Base-by-base conservation (phyloP, 164 flowering plant species). In the Cinnamomum chago region DNA sequence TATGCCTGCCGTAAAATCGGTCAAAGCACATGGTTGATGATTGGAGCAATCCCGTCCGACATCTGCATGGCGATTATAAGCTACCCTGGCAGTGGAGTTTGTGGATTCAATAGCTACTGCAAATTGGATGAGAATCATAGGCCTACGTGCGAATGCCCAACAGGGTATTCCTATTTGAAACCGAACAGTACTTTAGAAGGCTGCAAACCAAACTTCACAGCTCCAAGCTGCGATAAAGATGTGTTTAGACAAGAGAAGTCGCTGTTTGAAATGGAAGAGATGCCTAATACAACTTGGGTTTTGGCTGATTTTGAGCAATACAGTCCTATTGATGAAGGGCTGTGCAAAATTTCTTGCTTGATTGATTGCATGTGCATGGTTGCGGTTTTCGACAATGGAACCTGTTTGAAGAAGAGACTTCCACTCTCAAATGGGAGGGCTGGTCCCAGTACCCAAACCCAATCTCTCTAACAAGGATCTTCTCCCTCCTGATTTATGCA, bases 51-150 rank as follows among this genome's bases (percentile, higher is more conserved):
- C 1, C 65, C 64, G 2, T 81, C 78, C 1, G 68, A 83, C 55
- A 20, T 33, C 12, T 64, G 73, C 58, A 51, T 65, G 3, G 50
- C 13, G 3, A 20, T 20, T 51, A 2, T 20, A 7, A 22, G 33
- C 3, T 23, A 60, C 5, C 2, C 47, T 10, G 85, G 82, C 18
- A 18, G 18, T 1, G 89, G 88, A 9, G 79, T 76, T 70, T 89
- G 92, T 70, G 90, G 88, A n/a, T 82, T 67, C 71, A 85, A 86
- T 62, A 84, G 84, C 76, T 81, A 82, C 65, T 88, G 91, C 72
- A 81, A 12, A 12, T 65, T 81, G 23, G 75, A 72, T 51, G 74
- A 73, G 5, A 75, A 79, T 33, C 60, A 58, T n/a, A 74, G 83
- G 50, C 78, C 85, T 15, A 40, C 0, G 10, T 86, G 92, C 65